Base-by-base conservation (phyloP, 2,329 filamentous ascomycete species). In the Xylaria multiplex region DNA sequence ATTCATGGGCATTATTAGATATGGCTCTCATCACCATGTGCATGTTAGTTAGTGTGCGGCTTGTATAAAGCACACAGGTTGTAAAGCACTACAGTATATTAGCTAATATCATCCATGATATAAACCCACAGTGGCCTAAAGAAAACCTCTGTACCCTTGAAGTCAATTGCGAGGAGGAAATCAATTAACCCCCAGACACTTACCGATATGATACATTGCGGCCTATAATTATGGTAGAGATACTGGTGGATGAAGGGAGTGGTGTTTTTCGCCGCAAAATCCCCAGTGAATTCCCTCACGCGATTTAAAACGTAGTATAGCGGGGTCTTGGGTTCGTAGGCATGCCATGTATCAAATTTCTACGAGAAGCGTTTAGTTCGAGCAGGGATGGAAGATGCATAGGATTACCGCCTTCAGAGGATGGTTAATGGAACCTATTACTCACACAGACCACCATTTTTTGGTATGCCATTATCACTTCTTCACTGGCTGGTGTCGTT, bases 241-340 rank as follows among this genome's bases (percentile, higher is more conserved):
- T 70, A 62, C 13, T 65, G 67, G 60, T 78, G 77, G 53, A 78
- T 64, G 54, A 76, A 78, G 8, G 75, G 72, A 0, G 76, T 76
- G 27, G 65, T 52, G 42, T 72, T 77, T n/a, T 62, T 66, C 11
- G 64, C 65, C 4, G 76, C 77, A 42, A 75, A 69, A 45, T 75
- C 72, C 16, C 19, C 55, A 2, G 65, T 59, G 58, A 76, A 77
- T 27, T 50, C 57, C 66, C 76, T 77, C 8, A 77, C 52, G 5
- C 71, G 71, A 48, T 66, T 66, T 11, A 71, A n/a, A 19, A 77
- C 59, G 61, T 73, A 75, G 69, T 75, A 58, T 2, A 74, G 48
- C 2, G 69, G 64, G 8, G 71, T 70, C 6, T 62, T 75, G 4
- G 76, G 67, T 43, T 78, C 77, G 57, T 77, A 73, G 9, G 74